phyloP scores from a whole-genome alignment of 139 green algal genomes.

The Ostreobium quekettii region DNA sequence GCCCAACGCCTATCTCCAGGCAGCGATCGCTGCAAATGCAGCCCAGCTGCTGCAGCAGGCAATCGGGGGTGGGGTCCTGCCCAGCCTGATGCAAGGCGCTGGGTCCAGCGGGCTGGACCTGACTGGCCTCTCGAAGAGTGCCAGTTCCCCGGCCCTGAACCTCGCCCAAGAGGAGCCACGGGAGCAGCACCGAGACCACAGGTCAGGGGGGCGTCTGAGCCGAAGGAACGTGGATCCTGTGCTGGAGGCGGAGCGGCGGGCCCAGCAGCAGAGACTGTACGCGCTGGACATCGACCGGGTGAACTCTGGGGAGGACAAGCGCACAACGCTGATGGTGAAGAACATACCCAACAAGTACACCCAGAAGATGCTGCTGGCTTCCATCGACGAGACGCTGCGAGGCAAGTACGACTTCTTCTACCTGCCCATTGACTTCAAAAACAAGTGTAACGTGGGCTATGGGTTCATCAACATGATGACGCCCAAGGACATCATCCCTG shows the following conservation, averaged over 20 bases:
- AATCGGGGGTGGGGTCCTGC: not conserved
- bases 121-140: conserved; percentile 13
- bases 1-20: not conserved
- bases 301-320: conserved; percentile 63
- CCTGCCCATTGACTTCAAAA: conserved; percentile 96
- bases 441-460: conserved; percentile 99
- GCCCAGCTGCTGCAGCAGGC: not conserved
- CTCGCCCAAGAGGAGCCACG: not conserved
- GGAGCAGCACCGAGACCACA: conserved; percentile 10
- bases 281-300: conserved; percentile 68
- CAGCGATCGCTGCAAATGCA: not conserved
- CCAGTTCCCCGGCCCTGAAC: conserved; percentile 10
- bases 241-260: conserved; percentile 65
- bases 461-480: conserved; percentile 96
- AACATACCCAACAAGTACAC: conserved; percentile 99
- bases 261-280: conserved; percentile 74
- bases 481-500: conserved; percentile 65
- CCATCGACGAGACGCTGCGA: conserved; percentile 81
- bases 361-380: conserved; percentile 96
- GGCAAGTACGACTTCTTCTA: conserved; percentile 90
- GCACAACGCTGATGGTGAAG: conserved; percentile 97
- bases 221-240: conserved; percentile 55
- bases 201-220: conserved; percentile 52
- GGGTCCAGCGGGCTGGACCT: not conserved
- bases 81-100: not conserved